Evolutionary conservation across 2,329 filamentous ascomycete genomes (phyloP).

Genomic region (Fonsecaea pugnacius): DNA sequence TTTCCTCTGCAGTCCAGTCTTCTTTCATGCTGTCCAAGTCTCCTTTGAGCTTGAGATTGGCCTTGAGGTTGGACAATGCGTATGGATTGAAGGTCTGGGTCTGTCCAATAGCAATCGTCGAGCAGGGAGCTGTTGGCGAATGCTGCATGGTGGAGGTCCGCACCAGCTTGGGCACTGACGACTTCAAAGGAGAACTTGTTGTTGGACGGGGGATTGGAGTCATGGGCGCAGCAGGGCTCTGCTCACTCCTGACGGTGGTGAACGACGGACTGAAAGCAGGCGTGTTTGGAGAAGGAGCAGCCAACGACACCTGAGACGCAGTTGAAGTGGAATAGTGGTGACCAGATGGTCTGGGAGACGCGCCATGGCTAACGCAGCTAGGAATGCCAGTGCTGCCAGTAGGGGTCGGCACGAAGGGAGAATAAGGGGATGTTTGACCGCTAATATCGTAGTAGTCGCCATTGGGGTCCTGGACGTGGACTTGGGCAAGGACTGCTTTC

Average conservation of each 20-base stretch:
- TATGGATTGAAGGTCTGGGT: slow-evolving; percentile 70
- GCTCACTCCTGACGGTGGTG: slow-evolving; percentile 50
- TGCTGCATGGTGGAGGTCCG: slow-evolving; percentile 70
- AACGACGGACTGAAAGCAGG: slow-evolving; percentile 56
- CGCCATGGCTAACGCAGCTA: slow-evolving; percentile 43
- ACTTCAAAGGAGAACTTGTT: slow-evolving; percentile 51
- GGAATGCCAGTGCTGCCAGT: slow-evolving; percentile 48
- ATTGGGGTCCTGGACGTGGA: slow-evolving; percentile 52
- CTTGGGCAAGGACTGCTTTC: slow-evolving; percentile 52
- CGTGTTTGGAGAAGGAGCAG: slow-evolving; percentile 55
- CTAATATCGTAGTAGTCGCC: slow-evolving; percentile 59
- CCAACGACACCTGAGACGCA: slow-evolving; percentile 50
- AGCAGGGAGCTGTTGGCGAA: slow-evolving; percentile 53
- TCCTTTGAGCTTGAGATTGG: slow-evolving; percentile 79
- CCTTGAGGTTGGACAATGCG: slow-evolving; percentile 77
- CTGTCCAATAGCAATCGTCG: slow-evolving; percentile 49
- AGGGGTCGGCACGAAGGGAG: slow-evolving; percentile 57
- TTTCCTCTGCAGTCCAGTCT: slow-evolving; percentile 82
- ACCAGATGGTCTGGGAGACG: slow-evolving; percentile 48
- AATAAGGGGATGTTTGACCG: slow-evolving; percentile 52
- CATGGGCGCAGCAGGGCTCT: slow-evolving; percentile 50
- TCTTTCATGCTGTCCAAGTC: slow-evolving; percentile 83
- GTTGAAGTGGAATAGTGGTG: slow-evolving; percentile 51
- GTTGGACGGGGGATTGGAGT: slow-evolving; percentile 43
- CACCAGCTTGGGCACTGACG: slow-evolving; percentile 64